phyloP scores from a whole-genome alignment of 2,329 filamentous ascomycete species.

The Lithohypha guttulata region DNA sequence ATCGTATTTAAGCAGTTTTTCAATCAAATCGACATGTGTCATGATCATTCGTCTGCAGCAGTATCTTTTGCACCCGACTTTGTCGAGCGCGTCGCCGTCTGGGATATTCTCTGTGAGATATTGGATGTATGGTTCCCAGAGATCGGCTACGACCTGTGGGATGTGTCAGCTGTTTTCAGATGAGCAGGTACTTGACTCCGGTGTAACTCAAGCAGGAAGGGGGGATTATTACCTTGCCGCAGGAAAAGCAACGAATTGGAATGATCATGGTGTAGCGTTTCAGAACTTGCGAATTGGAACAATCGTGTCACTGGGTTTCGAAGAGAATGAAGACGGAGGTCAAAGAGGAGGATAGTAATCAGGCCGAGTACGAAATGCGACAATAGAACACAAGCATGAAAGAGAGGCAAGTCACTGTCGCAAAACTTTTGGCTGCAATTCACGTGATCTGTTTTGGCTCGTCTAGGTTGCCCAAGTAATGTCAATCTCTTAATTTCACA shows the following conservation, averaged over 20 bases:
- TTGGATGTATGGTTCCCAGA: conserved; percentile 92
- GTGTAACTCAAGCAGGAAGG: not conserved
- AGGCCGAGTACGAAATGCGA: no score
- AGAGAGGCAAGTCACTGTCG: no score
- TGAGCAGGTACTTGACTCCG: not conserved
- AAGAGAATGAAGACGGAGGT: no score
- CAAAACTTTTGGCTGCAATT: no score
- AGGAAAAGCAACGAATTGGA: conserved; percentile 95
- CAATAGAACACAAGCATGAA: no score
- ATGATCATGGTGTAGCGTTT: conserved; percentile 99
- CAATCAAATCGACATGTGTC: conserved; percentile 97
- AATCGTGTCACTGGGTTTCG: no score
- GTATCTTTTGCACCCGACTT: conserved; percentile 86
- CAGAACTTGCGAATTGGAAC: no score
- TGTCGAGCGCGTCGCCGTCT: conserved; percentile 89
- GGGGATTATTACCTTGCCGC: conserved; percentile 69
- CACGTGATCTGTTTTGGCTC: no score
- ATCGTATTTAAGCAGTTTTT: conserved; percentile 85
- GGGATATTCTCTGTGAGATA: conserved; percentile 67
- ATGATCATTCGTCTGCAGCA: conserved; percentile 99
- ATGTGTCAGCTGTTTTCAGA: conserved; percentile 25
- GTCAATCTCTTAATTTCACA: no score
- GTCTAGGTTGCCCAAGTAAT: no score
- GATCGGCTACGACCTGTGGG: conserved; percentile 78
- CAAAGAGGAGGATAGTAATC: no score